A percentile compares a stretch with the other conserved stretches of the same genome.
Evolutionary conservation across 257 asterid genomes (phyloP).

Genomic region (Ilex aquifolium): DNA sequence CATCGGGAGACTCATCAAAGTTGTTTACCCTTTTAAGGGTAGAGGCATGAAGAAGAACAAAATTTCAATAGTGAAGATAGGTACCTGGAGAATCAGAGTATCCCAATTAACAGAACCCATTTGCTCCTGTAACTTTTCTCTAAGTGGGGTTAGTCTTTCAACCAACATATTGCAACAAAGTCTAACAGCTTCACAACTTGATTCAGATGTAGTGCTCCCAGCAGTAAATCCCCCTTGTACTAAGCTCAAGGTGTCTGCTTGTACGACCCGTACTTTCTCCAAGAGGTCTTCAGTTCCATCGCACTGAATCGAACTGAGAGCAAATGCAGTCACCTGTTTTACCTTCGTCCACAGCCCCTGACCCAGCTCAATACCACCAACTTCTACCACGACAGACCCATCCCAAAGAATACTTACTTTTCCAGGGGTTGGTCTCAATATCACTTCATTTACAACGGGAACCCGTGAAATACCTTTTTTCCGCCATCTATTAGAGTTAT

Average conservation of each 20-base stretch:
- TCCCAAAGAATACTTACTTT: slow-evolving; percentile 67
- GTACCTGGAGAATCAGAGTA: slow-evolving; percentile 47
- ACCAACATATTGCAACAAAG: slow-evolving; percentile 59
- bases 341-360: slow-evolving; percentile 87
- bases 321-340: slow-evolving; percentile 57
- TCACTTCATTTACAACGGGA: slow-evolving; percentile 37
- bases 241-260: slow-evolving; percentile 63
- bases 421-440: slow-evolving; percentile 42
- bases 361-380: slow-evolving; percentile 76
- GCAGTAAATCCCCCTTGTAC: slow-evolving; percentile 65
- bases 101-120: slow-evolving; percentile 53
- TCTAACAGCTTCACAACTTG: slow-evolving; percentile 72
- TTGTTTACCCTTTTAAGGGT: too few species aligned
- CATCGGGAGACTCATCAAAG: too few species aligned
- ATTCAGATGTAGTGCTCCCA: slow-evolving; percentile 78
- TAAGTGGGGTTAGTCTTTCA: slow-evolving; percentile 44
- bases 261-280: slow-evolving; percentile 63
- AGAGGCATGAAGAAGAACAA: not conserved
- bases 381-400: slow-evolving; percentile 67
- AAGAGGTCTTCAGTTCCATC: slow-evolving; percentile 41
- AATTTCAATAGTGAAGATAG: not conserved
- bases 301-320: slow-evolving; percentile 42
- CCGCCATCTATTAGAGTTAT: slow-evolving; percentile 34
- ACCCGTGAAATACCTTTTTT: slow-evolving; percentile 73
- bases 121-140: slow-evolving; percentile 41